Base-by-base conservation (phyloP, 1,284 basidiomycete species). In the Schizophyllum amplum region DNA sequence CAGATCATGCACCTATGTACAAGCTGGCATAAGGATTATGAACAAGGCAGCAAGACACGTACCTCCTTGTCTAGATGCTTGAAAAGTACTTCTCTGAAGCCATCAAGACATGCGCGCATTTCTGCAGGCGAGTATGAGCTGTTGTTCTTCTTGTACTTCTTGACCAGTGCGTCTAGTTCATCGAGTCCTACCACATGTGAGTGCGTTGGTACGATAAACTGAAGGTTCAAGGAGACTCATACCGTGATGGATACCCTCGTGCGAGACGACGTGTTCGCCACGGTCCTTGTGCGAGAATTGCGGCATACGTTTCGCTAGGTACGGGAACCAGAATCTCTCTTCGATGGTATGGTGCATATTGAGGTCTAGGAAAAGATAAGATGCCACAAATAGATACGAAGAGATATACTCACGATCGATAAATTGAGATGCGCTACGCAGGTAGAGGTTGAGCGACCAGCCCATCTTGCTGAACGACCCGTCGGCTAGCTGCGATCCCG, bases 311-410 rank as follows among this genome's bases (percentile, higher is more conserved):
- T 77, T 78, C 0, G 78, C 83, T 5, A 90, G 73, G 4, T 81
- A 65, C 0, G 86, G 86, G 70, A 89, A 90, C 55, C 88, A 73
- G 63, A 82, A 75, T 23, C 73, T 65, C 66, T 83, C 83, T 64
- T 82, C 85, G 62, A 85, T 84, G 4, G 78, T 79, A 67, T 90
- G 87, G 65, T 90, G 86, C 67, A 79, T 75, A 11, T 80, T 83
- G 46, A 89, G 71, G 60, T 84, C 78, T 80, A 56, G 25, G 51
- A 24, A 4, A 23, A 9, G 24, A 33, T 21, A 25, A 22, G 21
- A 46, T n/a, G 42, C 42, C 26, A 51, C 54, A 21, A 51, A 24
- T 47, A 25, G 42, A 53, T 57, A n/a, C n/a, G n/a, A 20, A 23
- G n/a, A 24, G 26, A 13, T 3, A 13, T 9, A 66, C 73, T 47